Base-by-base conservation (phyloP, 192 early-diverging fungal species). In the Dispira parvispora region DNA sequence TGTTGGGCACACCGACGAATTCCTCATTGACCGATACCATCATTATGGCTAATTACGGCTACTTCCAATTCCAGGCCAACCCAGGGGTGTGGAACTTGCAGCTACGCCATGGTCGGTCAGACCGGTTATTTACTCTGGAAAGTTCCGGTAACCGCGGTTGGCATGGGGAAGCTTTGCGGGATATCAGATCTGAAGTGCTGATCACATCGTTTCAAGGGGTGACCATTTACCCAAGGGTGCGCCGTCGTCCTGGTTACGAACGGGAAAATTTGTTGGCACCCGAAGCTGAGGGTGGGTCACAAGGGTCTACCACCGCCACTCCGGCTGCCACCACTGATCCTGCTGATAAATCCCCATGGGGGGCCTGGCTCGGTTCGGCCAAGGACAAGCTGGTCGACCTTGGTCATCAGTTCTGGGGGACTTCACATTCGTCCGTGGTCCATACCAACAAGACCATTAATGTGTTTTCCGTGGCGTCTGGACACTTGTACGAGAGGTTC, bases 21-120 rank as follows among this genome's bases (percentile, higher is more conserved):
- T 79, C 82, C 11, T 77, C 74, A 3, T 78, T 86, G 45, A 82
- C 85, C 0, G 96, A 94, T 64, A 99, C 94, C 5, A 91, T 96
- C 46, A 91, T 96, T 0, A 99, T 99, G 96, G 90, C 91, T n/a
- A 99, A 99, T 46, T 78, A 94, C 16, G 96, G 96, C 3, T 99
- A 99, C 65, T 73, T 99, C 58, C 96, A 99, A 72, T 79, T 99
- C 54, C 91, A 94, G 69, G 92, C 92, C 6, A 82, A 82, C 62
- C 91, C 94, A 11, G 94, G 94, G 56, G 79, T 90, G 3, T 99
- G 91, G 92, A 69, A 71, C 43, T 78, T 99, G 50, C 65, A 71
- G 12, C 69, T 96, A 21, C 80, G 96, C 28, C 78, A 81, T 14
- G 96, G 96, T 0, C 83, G 88, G 14, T 92, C 92, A 0, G 64